Evolutionary conservation across 2,329 filamentous ascomycete species (phyloP).

Genomic region (Tolypocladium endophyticum): DNA sequence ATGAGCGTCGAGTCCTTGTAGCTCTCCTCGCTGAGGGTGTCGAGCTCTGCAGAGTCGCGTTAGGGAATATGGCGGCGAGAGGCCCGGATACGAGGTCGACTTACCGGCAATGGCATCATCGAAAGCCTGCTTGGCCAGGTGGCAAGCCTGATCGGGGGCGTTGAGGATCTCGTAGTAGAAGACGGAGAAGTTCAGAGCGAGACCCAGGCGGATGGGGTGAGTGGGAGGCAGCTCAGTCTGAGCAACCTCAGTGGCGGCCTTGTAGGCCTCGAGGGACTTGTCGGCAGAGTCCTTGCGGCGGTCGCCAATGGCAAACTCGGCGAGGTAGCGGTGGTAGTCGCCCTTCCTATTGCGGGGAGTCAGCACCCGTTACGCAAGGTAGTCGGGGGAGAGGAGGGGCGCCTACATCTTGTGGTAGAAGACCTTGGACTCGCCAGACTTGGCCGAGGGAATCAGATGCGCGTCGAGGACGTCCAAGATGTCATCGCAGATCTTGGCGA

Average conservation of each 20-base stretch:
- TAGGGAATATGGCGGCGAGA: not conserved
- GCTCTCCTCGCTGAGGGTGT: constrained; percentile 95
- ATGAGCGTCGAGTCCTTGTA: constrained; percentile 99
- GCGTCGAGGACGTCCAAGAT: constrained; percentile 91
- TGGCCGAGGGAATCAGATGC: constrained; percentile 86
- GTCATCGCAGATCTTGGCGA: constrained; percentile 95
- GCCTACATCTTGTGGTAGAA: constrained; percentile 98
- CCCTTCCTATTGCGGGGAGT: constrained; percentile 65
- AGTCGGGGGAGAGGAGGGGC: not conserved
- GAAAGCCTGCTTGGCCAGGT: constrained; percentile 97
- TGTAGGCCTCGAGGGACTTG: constrained; percentile 95
- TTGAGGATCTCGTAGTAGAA: constrained; percentile 99
- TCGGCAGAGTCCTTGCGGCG: constrained; percentile 92
- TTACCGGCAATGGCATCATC: constrained; percentile 86
- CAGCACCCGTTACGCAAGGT: not conserved
- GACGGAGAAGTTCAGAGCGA: constrained; percentile 97
- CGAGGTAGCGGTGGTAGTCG: constrained; percentile 98
- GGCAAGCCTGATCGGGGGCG: constrained; percentile 95
- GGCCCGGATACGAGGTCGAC: constrained; percentile 5
- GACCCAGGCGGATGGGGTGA: constrained; percentile 93
- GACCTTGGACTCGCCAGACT: constrained; percentile 96
- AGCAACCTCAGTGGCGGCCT: constrained; percentile 90
- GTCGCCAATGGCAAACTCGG: constrained; percentile 90
- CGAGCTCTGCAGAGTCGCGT: constrained; percentile 56
- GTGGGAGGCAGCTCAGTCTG: constrained; percentile 96